Percentiles rank a stretch among this genome's conserved stretches.
These are phyloP conservation scores for Euphorbia peplus DNA, from an alignment of 345 rosid species.

Conservation along the genomic window DNA sequence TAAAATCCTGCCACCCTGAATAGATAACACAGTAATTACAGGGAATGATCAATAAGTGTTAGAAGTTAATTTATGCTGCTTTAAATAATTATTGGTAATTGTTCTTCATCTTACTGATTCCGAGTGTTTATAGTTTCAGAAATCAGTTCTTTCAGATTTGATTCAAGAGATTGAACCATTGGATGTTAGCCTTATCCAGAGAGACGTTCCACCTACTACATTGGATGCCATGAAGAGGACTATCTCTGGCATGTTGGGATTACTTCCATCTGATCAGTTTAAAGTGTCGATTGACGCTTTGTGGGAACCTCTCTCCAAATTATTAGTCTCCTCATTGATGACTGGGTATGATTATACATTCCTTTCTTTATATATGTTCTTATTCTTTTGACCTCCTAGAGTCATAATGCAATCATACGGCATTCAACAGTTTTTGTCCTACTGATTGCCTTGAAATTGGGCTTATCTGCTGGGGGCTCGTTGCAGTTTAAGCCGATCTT, in stretches of 20 bases:
- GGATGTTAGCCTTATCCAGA: slow-evolving; percentile 86
- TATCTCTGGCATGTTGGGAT: slow-evolving; percentile 92
- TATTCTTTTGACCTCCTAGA: background rate
- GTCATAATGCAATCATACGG: background rate
- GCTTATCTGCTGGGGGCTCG: background rate
- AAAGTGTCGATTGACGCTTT: slow-evolving; percentile 81
- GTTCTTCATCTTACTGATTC: background rate
- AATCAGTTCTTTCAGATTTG: slow-evolving; percentile 52
- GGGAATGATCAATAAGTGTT: background rate
- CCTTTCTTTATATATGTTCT: background rate
- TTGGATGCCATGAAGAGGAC: slow-evolving; percentile 98
- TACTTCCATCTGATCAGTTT: slow-evolving; percentile 93
- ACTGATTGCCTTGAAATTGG: background rate
- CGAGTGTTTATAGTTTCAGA: slow-evolving; percentile 39
- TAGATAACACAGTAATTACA: background rate
- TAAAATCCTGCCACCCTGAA: background rate
- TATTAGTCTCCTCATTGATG: slow-evolving; percentile 91
- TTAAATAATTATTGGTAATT: background rate
- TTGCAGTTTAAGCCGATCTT: background rate
- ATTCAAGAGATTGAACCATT: slow-evolving; percentile 90
- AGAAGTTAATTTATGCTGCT: background rate
- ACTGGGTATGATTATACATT: slow-evolving; percentile 67
- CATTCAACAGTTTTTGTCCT: background rate
- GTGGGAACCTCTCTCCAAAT: slow-evolving; percentile 91
- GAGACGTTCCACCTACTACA: slow-evolving; percentile 76